Evolutionary conservation across 306 rosid species (phyloP).

Genomic region (Biancaea sappan): DNA sequence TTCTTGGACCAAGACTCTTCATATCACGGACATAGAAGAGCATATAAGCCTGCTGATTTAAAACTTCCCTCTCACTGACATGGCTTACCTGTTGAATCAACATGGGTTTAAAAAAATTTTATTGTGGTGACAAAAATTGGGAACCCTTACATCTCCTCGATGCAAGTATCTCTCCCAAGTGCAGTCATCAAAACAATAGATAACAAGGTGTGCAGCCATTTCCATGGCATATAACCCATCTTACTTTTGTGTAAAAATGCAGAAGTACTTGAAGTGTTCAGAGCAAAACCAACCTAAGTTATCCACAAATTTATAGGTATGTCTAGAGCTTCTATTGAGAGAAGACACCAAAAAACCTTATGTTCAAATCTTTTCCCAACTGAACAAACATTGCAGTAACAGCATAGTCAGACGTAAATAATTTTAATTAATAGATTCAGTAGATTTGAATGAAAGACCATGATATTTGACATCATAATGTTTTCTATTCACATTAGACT

Average conservation of each 20-base stretch:
- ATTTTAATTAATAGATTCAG: background rate
- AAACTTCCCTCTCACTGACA: constrained; percentile 73
- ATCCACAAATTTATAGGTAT: background rate
- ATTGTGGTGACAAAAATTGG: background rate
- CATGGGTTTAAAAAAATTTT: background rate
- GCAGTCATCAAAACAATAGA: constrained; percentile 6
- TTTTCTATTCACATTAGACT: background rate
- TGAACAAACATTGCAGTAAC: background rate
- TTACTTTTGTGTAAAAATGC: background rate
- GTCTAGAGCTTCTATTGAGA: background rate
- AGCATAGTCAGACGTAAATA: background rate
- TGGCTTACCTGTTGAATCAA: constrained; percentile 63
- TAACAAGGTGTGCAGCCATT: background rate
- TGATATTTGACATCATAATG: background rate
- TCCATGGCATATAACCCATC: too few relatives aligned
- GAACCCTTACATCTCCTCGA: background rate
- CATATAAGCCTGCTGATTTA: constrained; percentile 94
- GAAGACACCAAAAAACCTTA: background rate
- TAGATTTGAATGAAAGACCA: background rate
- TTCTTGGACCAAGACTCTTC: constrained; percentile 55
- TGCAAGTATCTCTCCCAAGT: background rate
- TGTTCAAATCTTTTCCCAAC: background rate
- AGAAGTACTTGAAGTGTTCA: background rate
- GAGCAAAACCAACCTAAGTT: background rate
- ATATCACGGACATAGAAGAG: constrained; percentile 88